These are phyloP conservation scores for Phialophora expanda DNA, from an alignment of 2,329 filamentous ascomycete species.

Conservation along the genomic window DNA sequence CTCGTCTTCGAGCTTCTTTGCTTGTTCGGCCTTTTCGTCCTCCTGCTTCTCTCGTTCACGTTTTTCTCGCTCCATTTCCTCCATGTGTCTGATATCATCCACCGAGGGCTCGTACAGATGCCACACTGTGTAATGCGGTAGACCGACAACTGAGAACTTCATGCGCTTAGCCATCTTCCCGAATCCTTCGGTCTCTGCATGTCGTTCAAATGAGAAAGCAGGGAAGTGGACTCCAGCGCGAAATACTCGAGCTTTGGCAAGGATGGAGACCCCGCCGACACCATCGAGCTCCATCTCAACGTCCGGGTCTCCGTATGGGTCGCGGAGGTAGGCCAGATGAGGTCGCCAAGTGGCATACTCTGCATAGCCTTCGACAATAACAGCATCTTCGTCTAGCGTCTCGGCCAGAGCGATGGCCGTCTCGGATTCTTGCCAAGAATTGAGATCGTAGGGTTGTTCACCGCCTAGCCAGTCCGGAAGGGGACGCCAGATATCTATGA, in stretches of 20 bases:
- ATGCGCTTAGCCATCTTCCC: conserved; percentile 99
- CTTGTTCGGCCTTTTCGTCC: conserved; percentile 70
- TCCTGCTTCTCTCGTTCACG: conserved; percentile 81
- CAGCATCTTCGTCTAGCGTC: conserved; percentile 93
- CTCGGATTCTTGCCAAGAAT: conserved; percentile 99
- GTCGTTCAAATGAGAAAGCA: conserved; percentile 97
- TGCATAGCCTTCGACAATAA: conserved; percentile 98
- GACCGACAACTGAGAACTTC: conserved; percentile 90
- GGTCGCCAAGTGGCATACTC: conserved; percentile 99
- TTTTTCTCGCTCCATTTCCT: conserved; percentile 92
- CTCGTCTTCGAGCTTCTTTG: conserved; percentile 78
- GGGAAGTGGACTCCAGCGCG: conserved; percentile 95
- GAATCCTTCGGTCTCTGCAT: conserved; percentile 97
- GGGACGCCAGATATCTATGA: conserved; percentile 93
- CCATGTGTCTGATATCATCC: conserved; percentile 97
- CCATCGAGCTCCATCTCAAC: conserved; percentile 99
- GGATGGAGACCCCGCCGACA: conserved; percentile 87
- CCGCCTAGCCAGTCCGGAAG: conserved; percentile 98
- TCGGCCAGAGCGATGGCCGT: conserved; percentile 92
- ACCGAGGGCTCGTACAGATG: conserved; percentile 99
- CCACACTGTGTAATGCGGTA: conserved; percentile 99
- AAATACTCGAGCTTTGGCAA: conserved; percentile 96
- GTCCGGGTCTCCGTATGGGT: conserved; percentile 95
- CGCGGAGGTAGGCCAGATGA: conserved; percentile 92
- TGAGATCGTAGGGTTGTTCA: conserved; percentile 96